Base-by-base conservation (phyloP, 2,329 filamentous ascomycete species). In the Curvularia hawaiiensis region DNA sequence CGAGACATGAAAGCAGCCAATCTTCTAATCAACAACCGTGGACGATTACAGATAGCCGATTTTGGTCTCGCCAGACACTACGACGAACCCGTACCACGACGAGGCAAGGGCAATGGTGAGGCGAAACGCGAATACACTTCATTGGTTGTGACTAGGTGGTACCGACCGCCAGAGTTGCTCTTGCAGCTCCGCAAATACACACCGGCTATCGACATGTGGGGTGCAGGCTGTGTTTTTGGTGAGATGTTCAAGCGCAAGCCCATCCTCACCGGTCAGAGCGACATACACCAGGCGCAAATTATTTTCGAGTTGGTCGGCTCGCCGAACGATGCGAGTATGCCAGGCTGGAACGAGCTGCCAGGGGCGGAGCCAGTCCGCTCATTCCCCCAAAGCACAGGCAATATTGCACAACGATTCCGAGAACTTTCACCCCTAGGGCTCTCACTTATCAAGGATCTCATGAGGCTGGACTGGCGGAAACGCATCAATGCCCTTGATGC, bases 1-100 rank as follows among this genome's bases (percentile, higher is more conserved):
- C 89, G 95, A 73, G 95, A 99, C 72, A 98, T 99, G 93, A 99
- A 99, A 78, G 95, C 95, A 2, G 95, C 95, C 71, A 99, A 99
- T 74, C 84, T 99, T 31, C 85, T 99, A 58, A 99, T 99, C 78
- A 96, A 91, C 79, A 98, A 99, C 77, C 84, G 87, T 54, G 95
- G 95, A 22, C 89, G 97, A 54, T 84, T 99, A 11, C 94, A 98
- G 76, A 98, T 99, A 77, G 95, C 92, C 41, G 95, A 99, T 80
- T 99, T 99, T 69, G 95, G 95, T 67, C 84, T 99, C 33, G 95
- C 95, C 8, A 85, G 95, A 69, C 91, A 96, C 69, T 99, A 97
- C 74, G 92, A 97, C 62, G 95, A 96, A 43, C 84, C 85, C 0
- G 87, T 89, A 4, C 95, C 95, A 3, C 85, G 87, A 55, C 81